Percentiles rank a stretch among this genome's conserved stretches.
Conservation (phyloP, 108 stramenopile genomes). For the Nitzschia sp. region DNA sequence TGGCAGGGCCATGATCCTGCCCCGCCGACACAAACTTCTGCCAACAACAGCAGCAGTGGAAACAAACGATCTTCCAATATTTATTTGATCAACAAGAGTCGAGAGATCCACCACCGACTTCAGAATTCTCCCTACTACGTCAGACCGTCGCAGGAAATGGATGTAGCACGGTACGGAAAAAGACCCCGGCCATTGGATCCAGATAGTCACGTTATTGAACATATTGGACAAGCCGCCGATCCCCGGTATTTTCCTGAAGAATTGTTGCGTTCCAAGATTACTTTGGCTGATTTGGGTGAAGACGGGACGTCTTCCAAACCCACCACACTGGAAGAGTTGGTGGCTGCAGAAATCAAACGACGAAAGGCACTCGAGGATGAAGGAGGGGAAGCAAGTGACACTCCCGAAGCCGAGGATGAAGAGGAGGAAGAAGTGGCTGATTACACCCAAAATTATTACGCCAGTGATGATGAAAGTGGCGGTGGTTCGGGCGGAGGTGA, state of each 20-base stretch:
- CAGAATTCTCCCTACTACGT: slow-evolving; percentile 61
- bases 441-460: slow-evolving; percentile 69
- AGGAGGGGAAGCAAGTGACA: slow-evolving; percentile 45
- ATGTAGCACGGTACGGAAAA: slow-evolving; percentile 61
- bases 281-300: slow-evolving; percentile 1
- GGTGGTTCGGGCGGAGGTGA: slow-evolving; percentile 50
- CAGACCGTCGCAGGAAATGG: slow-evolving; percentile 52
- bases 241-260: slow-evolving; percentile 59
- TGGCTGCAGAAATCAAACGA: slow-evolving; percentile 28
- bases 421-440: slow-evolving; percentile 78
- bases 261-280: slow-evolving; percentile 31
- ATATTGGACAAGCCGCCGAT: slow-evolving; percentile 46
- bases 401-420: slow-evolving; percentile 45
- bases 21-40: slow-evolving; percentile 3
- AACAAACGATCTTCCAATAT: slow-evolving; percentile 40
- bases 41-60: neutral
- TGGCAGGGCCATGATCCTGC: slow-evolving; percentile 14
- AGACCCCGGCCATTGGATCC: slow-evolving; percentile 30
- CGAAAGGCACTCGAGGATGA: slow-evolving; percentile 13
- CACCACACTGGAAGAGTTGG: slow-evolving; percentile 52
- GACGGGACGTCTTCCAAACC: slow-evolving; percentile 27
- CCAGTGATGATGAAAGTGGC: slow-evolving; percentile 62
- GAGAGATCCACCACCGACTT: slow-evolving; percentile 64
- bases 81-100: slow-evolving; percentile 61
- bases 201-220: slow-evolving; percentile 34